Evolutionary conservation across 306 rosid genomes (phyloP), one percentile per base, ranked within the genome.

Genomic region (Cucumis hystrix): DNA sequence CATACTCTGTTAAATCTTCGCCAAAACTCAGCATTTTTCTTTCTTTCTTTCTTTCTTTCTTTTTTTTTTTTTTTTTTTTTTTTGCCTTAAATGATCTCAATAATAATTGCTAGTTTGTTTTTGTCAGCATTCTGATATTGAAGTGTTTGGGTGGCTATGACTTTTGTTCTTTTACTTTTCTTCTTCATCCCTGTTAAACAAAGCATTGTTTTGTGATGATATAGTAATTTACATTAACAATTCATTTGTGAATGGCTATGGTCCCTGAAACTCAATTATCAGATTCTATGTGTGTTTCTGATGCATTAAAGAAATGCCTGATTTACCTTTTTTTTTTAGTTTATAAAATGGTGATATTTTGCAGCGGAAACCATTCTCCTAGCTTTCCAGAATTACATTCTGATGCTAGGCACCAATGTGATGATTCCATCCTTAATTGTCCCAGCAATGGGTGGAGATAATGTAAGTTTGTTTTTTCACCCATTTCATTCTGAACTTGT

Each of bases 401-500:
- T 92, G 91, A 90, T 92, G 96, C 86, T 95, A 71, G 98, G 98
- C 58, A 95, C 96, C 55, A 92, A 92, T 82, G 98, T 95, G 23
- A 90, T 95, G 97, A 88, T 95, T 82, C 98, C 98, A 43, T 83
- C 98, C 6, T 1, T 85, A 58, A 84, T 92, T 11, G 98, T 95
- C 64, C 98, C 87, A 15, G 93, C 85, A 74, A 95, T 95, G 98
- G 98, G 98, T 77, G 98, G 98, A 83, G 87, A 83, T 78, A 85
- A 85, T 87, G 98, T 95, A 88, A 80, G 96, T 72, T 78, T 2
- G 20, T 54, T 17, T 16, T 28, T 3, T 28, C 3, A 2, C 2
- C 30, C 30, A 28, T 28, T 28, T 28, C 30, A 28, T 28, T 28
- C 30, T 28, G 30, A 28, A 28, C 30, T 28, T 28, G 30, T 28